Evolutionary conservation across 306 rosid genomes (phyloP).

Genomic region (Quercus agrifolia): DNA sequence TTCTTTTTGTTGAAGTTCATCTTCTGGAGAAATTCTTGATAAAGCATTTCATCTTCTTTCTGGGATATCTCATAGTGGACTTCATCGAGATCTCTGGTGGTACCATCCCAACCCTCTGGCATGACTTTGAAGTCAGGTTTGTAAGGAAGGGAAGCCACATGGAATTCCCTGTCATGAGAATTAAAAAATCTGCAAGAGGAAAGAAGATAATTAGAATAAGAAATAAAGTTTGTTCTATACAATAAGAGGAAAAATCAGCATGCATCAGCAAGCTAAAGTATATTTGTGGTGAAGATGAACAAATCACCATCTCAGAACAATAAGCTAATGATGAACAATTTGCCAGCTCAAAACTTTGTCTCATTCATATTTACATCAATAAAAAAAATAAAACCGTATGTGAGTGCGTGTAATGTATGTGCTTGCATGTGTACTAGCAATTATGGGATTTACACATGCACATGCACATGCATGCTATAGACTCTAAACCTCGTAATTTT

Average conservation of each 20-base stretch:
- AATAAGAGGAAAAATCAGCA: neutral
- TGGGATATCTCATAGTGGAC: conserved; percentile 88
- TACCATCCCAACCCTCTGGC: conserved; percentile 99
- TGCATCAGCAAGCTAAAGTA: neutral
- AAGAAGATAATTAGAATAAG: neutral
- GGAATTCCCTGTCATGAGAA: conserved; percentile 91
- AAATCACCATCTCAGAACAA: no score
- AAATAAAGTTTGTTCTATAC: neutral
- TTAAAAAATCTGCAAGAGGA: conserved; percentile 65
- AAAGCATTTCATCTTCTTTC: conserved; percentile 86
- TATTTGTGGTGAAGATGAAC: neutral
- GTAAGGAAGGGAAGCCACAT: conserved; percentile 89
- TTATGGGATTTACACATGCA: neutral
- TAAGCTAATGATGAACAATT: neutral
- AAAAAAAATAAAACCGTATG: no score
- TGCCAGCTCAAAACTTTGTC: neutral
- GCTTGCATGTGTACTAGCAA: neutral
- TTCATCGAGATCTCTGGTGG: conserved; percentile 82
- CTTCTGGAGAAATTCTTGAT: conserved; percentile 74
- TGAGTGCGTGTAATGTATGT: neutral
- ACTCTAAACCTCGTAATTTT: neutral
- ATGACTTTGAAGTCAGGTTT: conserved; percentile 95
- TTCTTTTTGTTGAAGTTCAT: conserved; percentile 88
- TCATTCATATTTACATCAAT: neutral
- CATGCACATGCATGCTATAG: neutral